Evolutionary conservation across 208 protist species (phyloP), one percentile per base, ranked within the genome.

Genomic region (Novymonas esmeraldas): DNA sequence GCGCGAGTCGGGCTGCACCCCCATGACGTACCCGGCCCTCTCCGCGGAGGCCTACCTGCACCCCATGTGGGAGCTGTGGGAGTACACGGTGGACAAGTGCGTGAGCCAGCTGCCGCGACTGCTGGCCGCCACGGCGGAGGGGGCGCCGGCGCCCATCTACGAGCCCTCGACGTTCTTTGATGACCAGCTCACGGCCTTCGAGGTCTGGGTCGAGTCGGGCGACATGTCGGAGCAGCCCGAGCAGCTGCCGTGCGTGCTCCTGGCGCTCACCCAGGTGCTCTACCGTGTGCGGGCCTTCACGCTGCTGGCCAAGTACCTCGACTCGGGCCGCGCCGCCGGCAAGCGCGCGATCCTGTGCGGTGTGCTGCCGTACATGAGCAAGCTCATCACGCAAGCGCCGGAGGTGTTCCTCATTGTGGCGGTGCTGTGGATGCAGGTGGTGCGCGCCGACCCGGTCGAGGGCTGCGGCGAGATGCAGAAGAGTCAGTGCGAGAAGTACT

Each of bases 111-210:
- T 99, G 42, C 94, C 95, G 2, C 72, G 64, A 16, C 67, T 98
- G 28, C 64, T 97, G 6, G 56, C 71, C 3, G 54, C 70, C 2
- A 31, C 67, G 3, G 44, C 51, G n/a, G 59, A 39, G 16, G 44
- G 49, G 18, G 41, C 62, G 22, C 45, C 57, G 18, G 41, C 62
- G 22, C 45, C 64, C 22, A 31, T 38, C 26, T 98, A 98, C 73
- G 63, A 95, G 67, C 84, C 73, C 48, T 96, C 84, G 24, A 79
- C 87, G 26, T 99, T 99, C 83, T 99, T 99, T 67, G 76, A 83
- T 16, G 96, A 99, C 41, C 98, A 99, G 78, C 85, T 99, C 20
- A 98, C 95, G 2, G 97, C 98, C n/a, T 99, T 99, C 76, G 96
- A 99, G 74, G 92, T 99, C 24, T 99, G 98, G 98, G 85, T 99